Base-by-base conservation (phyloP, 192 early-diverging fungal species). In the Entomortierella lignicola region DNA sequence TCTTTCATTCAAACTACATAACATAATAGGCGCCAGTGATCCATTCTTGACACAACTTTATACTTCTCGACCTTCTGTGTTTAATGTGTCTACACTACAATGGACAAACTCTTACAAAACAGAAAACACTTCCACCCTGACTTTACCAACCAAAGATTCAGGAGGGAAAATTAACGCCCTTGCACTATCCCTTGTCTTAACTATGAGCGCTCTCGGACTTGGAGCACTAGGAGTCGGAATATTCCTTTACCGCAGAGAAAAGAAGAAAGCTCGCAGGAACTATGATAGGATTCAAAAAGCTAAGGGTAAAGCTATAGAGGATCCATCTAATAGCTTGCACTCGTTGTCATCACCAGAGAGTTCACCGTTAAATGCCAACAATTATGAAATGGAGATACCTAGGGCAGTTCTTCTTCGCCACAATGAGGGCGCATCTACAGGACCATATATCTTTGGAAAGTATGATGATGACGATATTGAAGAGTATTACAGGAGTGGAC, bases 211-310 rank as follows among this genome's bases (percentile, higher is more conserved):
- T 1, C 30, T 44, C 4, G 50, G 51, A 0, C 7, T 70, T 17
- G 50, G 26, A 8, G 52, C 59, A 1, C 20, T 54, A n/a, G 11
- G 8, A 7, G 50, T 12, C 0, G 59, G 68, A 4, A 21, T 70
- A 20, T 18, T 70, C 25, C 52, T 70, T 6, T 70, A 70, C 30
- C 44, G 59, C 8, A 42, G 44, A 8, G 66, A 68, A 29, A 57
- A 55, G 44, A 68, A 68, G 25, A 68, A 68, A 26, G 41, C 66
- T 31, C 27, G 8, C 23, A 57, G 58, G 12, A 44, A 30, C 4
- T 27, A 44, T 15, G 42, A 25, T n/a, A 20, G 52, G 7, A 42
- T 42, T 27, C 41, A 26, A 21, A 32, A 41, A 60, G 6, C 26
- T 11, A 8, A 8, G 26, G 7, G 2, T 18, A 51, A 43, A 4